phyloP scores from a whole-genome alignment of 768 basidiomycete species.

The Lentinula sp. region DNA sequence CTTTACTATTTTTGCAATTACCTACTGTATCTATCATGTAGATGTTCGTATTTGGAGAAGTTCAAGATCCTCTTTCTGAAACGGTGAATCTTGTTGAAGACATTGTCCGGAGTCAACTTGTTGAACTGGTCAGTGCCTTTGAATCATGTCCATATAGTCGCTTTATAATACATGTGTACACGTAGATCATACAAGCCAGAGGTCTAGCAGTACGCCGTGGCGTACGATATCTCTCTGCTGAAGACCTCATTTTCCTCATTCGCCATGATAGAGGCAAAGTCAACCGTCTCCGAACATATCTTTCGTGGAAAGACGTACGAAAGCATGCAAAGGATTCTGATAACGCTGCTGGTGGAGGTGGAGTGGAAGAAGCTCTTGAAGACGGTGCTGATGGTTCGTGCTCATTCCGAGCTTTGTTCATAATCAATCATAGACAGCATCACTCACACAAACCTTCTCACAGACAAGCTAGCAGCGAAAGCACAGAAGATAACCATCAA shows the following conservation, averaged over 20 bases:
- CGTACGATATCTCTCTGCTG: slow-evolving; percentile 81
- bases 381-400: slow-evolving; percentile 73
- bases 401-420: background rate
- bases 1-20: background rate
- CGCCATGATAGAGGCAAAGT: slow-evolving; percentile 92
- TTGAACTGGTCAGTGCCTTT: slow-evolving; percentile 66
- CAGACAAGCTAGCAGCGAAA: slow-evolving; percentile 76
- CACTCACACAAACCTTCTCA: background rate
- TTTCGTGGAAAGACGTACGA: slow-evolving; percentile 96
- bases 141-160: background rate
- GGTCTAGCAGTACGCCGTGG: slow-evolving; percentile 76
- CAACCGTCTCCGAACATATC: slow-evolving; percentile 85
- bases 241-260: slow-evolving; percentile 96
- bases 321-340: slow-evolving; percentile 91
- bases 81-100: slow-evolving; percentile 95
- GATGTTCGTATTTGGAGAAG: slow-evolving; percentile 98
- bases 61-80: slow-evolving; percentile 81
- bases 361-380: slow-evolving; percentile 77
- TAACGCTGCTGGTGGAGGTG: slow-evolving; percentile 66
- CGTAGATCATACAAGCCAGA: slow-evolving; percentile 84
- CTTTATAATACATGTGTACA: background rate
- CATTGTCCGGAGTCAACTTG: slow-evolving; percentile 83
- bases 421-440: background rate
- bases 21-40: slow-evolving; percentile 18
- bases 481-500: slow-evolving; percentile 93